These are phyloP conservation scores for Termitomyces titanicus DNA, from an alignment of 768 basidiomycete genomes.

Conservation along the genomic window DNA sequence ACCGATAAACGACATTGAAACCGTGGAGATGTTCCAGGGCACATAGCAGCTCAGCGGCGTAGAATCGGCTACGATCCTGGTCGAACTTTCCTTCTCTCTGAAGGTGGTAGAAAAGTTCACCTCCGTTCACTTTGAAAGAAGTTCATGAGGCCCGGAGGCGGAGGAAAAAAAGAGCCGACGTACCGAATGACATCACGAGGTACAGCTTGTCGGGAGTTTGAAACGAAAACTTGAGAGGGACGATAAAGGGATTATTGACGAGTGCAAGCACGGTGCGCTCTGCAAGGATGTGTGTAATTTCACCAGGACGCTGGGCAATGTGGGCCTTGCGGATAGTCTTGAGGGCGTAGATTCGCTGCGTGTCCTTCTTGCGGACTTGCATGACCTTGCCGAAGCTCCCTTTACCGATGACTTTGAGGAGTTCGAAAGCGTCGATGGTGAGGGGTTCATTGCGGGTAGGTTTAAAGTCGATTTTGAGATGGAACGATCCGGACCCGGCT, in stretches of 20 bases:
- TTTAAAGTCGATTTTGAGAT: constrained; percentile 93
- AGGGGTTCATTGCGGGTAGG: constrained; percentile 79
- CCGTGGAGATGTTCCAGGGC: constrained; percentile 95
- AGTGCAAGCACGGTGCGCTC: constrained; percentile 95
- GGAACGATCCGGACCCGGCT: constrained; percentile 86
- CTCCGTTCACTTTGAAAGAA: constrained; percentile 82
- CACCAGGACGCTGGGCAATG: constrained; percentile 92
- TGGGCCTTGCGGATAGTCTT: constrained; percentile 99
- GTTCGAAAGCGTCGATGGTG: constrained; percentile 95
- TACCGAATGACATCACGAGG: constrained; percentile 93
- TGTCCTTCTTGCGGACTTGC: constrained; percentile 99
- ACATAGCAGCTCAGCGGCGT: constrained; percentile 94
- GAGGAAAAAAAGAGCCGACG: constrained; percentile 20
- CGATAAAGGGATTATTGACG: constrained; percentile 98
- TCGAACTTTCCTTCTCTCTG: constrained; percentile 97
- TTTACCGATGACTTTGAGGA: constrained; percentile 97
- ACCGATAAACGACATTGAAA: constrained; percentile 99
- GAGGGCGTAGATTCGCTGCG: constrained; percentile 93
- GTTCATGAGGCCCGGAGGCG: constrained; percentile 3
- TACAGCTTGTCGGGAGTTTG: constrained; percentile 98
- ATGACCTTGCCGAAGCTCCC: constrained; percentile 98
- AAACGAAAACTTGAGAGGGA: constrained; percentile 98
- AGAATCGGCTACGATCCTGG: constrained; percentile 90
- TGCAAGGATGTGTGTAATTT: constrained; percentile 97
- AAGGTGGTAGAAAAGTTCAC: constrained; percentile 96